These are phyloP conservation scores for Isabelozyma heimii DNA, from an alignment of 805 yeast species.

Conservation along the genomic window DNA sequence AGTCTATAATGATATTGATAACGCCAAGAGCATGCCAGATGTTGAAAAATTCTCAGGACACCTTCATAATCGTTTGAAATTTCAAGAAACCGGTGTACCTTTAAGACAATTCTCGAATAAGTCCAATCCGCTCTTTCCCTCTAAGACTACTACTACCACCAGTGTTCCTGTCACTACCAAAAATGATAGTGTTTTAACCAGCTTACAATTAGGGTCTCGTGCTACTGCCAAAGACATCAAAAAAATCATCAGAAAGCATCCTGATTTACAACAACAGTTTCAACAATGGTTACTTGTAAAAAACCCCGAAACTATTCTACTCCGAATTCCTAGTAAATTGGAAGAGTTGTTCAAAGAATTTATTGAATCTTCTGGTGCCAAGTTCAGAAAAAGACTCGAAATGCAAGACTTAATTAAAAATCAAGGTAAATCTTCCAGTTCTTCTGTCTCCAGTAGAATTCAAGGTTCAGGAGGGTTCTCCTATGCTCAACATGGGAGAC, in stretches of 20 bases:
- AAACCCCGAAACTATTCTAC: constrained; percentile 39
- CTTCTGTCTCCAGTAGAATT: constrained; percentile 19
- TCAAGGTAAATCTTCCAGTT: constrained; percentile 7
- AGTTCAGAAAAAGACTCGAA: constrained; percentile 18
- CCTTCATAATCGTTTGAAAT: constrained; percentile 59
- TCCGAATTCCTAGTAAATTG: constrained; percentile 20
- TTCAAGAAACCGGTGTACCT: constrained; percentile 65
- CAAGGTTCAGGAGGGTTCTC: constrained; percentile 79
- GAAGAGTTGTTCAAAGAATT: constrained; percentile 32
- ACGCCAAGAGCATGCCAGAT: constrained; percentile 63
- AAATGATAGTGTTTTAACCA: constrained; percentile 26
- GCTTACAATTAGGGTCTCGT: constrained; percentile 27
- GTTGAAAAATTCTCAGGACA: constrained; percentile 64
- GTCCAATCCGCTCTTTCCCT: constrained; percentile 42
- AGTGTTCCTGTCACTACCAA: constrained; percentile 9
- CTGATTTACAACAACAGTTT: constrained; percentile 50
- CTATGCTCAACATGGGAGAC: constrained; percentile 65
- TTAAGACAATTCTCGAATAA: constrained; percentile 30
- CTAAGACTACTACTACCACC: constrained; percentile 20
- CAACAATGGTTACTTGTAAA: constrained; percentile 51
- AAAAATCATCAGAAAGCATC: constrained; percentile 38
- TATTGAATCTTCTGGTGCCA: constrained; percentile 17
- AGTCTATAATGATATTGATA: constrained; percentile 65
- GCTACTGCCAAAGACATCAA: constrained; percentile 28
- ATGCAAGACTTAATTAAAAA: constrained; percentile 22